phyloP scores from a whole-genome alignment of 2,329 filamentous ascomycete genomes.

The Anisogramma anomala region DNA sequence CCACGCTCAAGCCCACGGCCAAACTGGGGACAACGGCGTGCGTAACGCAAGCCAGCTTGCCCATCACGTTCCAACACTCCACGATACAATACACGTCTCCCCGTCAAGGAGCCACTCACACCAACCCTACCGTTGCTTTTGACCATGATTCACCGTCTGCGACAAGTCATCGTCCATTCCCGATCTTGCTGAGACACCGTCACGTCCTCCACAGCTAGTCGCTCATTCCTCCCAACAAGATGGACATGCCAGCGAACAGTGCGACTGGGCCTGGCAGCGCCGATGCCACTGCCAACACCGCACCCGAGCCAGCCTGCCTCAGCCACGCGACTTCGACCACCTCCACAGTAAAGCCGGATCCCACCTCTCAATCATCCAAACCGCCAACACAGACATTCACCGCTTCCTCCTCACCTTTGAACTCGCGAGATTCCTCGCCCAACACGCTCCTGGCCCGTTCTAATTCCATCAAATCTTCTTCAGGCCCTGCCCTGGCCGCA shows the following conservation, averaged over 20 bases:
- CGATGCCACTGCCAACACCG: conserved; percentile 13
- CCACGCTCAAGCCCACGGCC: no score
- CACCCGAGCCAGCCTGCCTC: conserved; percentile 16
- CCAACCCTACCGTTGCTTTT: not conserved
- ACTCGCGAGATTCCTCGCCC: conserved; percentile 37
- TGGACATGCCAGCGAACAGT: conserved; percentile 26
- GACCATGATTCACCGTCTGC: conserved; percentile 12
- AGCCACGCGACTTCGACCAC: conserved; percentile 19
- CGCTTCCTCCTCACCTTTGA: conserved; percentile 23
- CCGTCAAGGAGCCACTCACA: conserved; percentile 5
- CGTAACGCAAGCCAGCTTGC: conserved; percentile 14
- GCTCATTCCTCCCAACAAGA: conserved; percentile 16
- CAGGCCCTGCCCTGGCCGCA: conserved; percentile 25
- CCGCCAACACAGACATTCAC: conserved; percentile 13
- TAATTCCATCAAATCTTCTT: conserved; percentile 21
- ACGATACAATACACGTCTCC: conserved; percentile 12
- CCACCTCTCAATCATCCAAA: conserved; percentile 15
- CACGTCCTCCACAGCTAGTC: not conserved
- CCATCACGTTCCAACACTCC: conserved; percentile 7
- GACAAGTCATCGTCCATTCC: conserved; percentile 8
- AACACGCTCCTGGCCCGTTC: conserved; percentile 28
- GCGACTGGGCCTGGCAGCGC: conserved; percentile 22
- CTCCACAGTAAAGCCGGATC: conserved; percentile 17
- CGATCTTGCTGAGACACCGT: conserved; percentile 11
- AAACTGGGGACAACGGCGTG: conserved; percentile 9